Base-by-base conservation (phyloP, 2,329 filamentous ascomycete genomes). In the Alternaria metachromatica region DNA sequence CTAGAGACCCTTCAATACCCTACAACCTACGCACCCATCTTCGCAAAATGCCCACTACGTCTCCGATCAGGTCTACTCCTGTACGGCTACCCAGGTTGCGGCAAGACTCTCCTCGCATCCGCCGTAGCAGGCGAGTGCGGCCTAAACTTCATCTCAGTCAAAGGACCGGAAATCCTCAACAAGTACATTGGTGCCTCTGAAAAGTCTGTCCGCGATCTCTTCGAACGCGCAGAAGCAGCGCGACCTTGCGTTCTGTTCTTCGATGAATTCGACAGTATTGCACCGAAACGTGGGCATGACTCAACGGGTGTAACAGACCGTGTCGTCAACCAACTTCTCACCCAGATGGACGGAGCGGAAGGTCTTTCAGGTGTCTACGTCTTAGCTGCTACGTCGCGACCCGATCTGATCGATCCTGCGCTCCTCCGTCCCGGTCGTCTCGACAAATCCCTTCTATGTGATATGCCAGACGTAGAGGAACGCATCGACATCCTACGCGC, bases 181-280 rank as follows among this genome's bases (percentile, higher is more conserved):
- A 99, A 99, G 82, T 99, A 99, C 80, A 99, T 99, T 63, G 96
- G 96, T 76, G 96, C 96, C 1, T 97, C 92, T 26, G 96, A 99
- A 76, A 99, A 99, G 85, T 94, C 90, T 64, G 94, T 99, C 7
- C 90, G 96, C 45, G 96, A 99, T 78, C 85, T 99, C 1, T 99
- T 99, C 75, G 95, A 97, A 77, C 89, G 96, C 45, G 96, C 96
- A 0, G 90, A 91, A 76, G 95, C 96, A 4, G 96, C 96, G 5
- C 89, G 91, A 63, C 96, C 96, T 0, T 98, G 96, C 72, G 92
- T 99, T 5, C 85, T 99, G 9, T 99, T 99, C 85, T 99, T 99
- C 76, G 96, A 99, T 76, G 96, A 99, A 79, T 99, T 99, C 76
- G 96, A 99, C 82, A 94, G 92, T 43, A 98, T 99, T 67, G 96